A percentile compares a stretch with the other conserved stretches of the same genome.
These are phyloP conservation scores for Candida sojae DNA, from an alignment of 1,139 yeast species.

Conservation along the genomic window DNA sequence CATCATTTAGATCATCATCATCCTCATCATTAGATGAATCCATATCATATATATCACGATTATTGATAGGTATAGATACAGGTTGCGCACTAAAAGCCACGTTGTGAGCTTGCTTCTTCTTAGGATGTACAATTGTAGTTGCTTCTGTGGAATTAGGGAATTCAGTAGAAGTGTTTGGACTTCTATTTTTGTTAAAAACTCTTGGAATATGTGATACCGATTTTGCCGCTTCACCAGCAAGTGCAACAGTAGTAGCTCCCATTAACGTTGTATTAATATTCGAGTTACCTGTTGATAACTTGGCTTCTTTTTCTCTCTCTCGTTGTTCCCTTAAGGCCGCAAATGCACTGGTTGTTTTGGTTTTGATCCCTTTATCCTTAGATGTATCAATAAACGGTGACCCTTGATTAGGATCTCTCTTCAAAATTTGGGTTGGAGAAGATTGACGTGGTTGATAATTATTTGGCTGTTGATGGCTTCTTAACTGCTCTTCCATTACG, in stretches of 20 bases:
- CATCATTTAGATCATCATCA: constrained; percentile 1
- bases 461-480: neutral
- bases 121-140: neutral
- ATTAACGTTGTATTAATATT: neutral
- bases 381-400: constrained; percentile 7
- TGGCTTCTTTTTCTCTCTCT: constrained; percentile 5
- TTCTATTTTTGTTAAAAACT: neutral
- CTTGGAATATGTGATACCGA: neutral
- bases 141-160: neutral
- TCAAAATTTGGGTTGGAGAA: neutral
- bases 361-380: constrained; percentile 1
- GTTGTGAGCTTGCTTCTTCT: constrained; percentile 1
- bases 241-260: neutral
- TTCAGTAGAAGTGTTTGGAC: neutral
- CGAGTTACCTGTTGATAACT: neutral
- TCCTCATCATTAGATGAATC: neutral
- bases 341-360: constrained; percentile 8
- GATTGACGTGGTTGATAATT: neutral
- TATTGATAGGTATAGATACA: neutral
- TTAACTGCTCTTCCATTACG: no score
- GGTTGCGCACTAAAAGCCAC: constrained; percentile 3
- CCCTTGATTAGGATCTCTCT: neutral
- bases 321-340: constrained; percentile 7
- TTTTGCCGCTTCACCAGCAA: constrained; percentile 2
- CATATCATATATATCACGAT: neutral